phyloP scores from a whole-genome alignment of 805 yeast genomes.

The Hanseniaspora singularis region DNA sequence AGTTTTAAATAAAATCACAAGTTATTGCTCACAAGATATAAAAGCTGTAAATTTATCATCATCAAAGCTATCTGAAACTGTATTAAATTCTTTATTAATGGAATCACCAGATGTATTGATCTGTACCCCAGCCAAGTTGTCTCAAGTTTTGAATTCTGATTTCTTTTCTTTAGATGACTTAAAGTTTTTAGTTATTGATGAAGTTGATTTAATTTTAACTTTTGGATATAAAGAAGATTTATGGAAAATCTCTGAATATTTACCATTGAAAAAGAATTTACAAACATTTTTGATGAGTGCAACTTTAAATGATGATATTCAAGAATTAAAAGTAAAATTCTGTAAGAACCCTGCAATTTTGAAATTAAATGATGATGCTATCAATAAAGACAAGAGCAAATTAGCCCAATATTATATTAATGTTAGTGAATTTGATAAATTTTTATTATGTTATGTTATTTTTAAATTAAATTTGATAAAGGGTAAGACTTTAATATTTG shows the following conservation, averaged over 20 bases:
- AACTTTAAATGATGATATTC: slow-evolving; percentile 77
- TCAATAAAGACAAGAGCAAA: slow-evolving; percentile 41
- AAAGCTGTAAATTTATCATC: slow-evolving; percentile 49
- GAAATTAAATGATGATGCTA: slow-evolving; percentile 61
- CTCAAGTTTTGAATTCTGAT: slow-evolving; percentile 36
- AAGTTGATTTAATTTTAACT: slow-evolving; percentile 80
- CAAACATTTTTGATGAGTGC: slow-evolving; percentile 96
- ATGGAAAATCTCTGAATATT: slow-evolving; percentile 44
- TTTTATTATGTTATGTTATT: slow-evolving; percentile 78
- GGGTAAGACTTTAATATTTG: slow-evolving; percentile 85
- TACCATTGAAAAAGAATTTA: slow-evolving; percentile 61
- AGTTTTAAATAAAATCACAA: slow-evolving; percentile 54
- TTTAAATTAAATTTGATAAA: slow-evolving; percentile 76
- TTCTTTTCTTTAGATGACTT: slow-evolving; percentile 44
- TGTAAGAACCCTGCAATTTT: slow-evolving; percentile 75
- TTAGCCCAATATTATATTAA: slow-evolving; percentile 77
- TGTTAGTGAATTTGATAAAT: slow-evolving; percentile 82
- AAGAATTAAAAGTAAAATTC: slow-evolving; percentile 59
- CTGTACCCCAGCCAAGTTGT: slow-evolving; percentile 75
- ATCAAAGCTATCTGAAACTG: slow-evolving; percentile 54
- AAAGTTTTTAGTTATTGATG: slow-evolving; percentile 75
- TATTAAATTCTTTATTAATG: slow-evolving; percentile 54
- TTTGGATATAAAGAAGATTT: slow-evolving; percentile 88
- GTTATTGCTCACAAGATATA: slow-evolving; percentile 58
- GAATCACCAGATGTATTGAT: slow-evolving; percentile 72